Base-by-base conservation (phyloP, 2,329 filamentous ascomycete species). In the Fusarium subtropicale region DNA sequence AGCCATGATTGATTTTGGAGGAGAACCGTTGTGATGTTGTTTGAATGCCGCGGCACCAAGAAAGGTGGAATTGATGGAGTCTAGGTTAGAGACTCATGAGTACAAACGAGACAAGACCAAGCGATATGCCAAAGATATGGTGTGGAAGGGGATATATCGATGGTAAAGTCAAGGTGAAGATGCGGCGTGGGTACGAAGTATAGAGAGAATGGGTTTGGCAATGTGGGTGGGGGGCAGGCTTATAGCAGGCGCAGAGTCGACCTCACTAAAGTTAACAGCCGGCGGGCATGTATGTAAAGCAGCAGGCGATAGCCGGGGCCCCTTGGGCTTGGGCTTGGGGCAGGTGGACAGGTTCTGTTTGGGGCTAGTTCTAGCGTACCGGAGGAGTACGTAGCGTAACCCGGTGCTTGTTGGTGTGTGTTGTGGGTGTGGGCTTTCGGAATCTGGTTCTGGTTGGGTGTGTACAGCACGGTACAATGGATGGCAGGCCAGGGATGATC, bases 1-100 rank as follows among this genome's bases (percentile, higher is more conserved):
- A 39, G 86, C 86, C 86, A 88, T 88, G 64, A 69, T 78, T 73
- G 20, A 58, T 38, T 47, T 63, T 65, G 31, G 52, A 62, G 55
- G 51, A 56, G 57, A 64, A 71, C 70, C 71, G 61, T 60, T 53
- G 64, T 66, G 60, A 66, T 58, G 51, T 38, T 72, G 36, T 66
- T 59, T 60, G 58, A 73, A 74, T 60, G 71, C 71, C 69, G 71
- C 39, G 66, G 71, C 65, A 72, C 62, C 67, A 55, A 45, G 47
- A 41, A 57, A 69, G 66, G 66, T 69, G 62, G 63, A 48, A 36
- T 56, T 50, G 47, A 33, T 20, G 45, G 45, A 34, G 26, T 66
- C 46, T 56, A 57, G 56, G 53, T 67, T 68, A 74, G 51, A 64
- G 52, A 72, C 64, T 75, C 72, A 75, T 75, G 65, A 41, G 65